Evolutionary conservation across 768 basidiomycete genomes (phyloP).

Genomic region (Crepidotus variabilis): DNA sequence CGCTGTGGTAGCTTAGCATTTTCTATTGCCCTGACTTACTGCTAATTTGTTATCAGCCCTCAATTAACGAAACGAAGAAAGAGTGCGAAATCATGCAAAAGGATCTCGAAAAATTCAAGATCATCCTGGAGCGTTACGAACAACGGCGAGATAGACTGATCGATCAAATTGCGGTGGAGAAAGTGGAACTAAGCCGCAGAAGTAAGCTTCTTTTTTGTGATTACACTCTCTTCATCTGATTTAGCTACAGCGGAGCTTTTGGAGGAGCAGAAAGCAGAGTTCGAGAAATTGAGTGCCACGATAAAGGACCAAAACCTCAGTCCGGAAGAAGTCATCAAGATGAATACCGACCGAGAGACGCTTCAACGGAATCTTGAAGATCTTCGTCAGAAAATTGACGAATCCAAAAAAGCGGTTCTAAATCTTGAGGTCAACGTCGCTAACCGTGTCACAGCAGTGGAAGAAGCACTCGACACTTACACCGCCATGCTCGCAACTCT

Average conservation of each 20-base stretch:
- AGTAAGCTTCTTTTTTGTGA: slow-evolving; percentile 31
- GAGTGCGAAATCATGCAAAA: slow-evolving; percentile 60
- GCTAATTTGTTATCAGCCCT: slow-evolving; percentile 42
- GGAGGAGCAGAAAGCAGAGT: slow-evolving; percentile 60
- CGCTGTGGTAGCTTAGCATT: slow-evolving; percentile 43
- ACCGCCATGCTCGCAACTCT: slow-evolving; percentile 69
- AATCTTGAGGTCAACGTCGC: slow-evolving; percentile 81
- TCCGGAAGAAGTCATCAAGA: slow-evolving; percentile 85
- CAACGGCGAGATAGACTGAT: slow-evolving; percentile 63
- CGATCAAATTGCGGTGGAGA: slow-evolving; percentile 63
- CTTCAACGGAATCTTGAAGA: slow-evolving; percentile 72
- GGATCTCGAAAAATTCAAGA: slow-evolving; percentile 78
- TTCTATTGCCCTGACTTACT: slow-evolving; percentile 1
- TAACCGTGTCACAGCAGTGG: slow-evolving; percentile 74
- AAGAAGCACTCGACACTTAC: slow-evolving; percentile 80
- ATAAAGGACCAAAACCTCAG: slow-evolving; percentile 88
- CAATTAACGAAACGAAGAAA: slow-evolving; percentile 58
- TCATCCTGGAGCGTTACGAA: slow-evolving; percentile 69
- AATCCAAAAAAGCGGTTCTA: slow-evolving; percentile 70
- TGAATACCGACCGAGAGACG: slow-evolving; percentile 87
- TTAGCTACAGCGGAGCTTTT: slow-evolving; percentile 50
- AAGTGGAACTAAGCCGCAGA: slow-evolving; percentile 56
- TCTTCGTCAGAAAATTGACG: slow-evolving; percentile 69
- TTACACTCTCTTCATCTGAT: slow-evolving; percentile 1
- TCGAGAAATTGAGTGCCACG: slow-evolving; percentile 54